Evolutionary conservation across 2,329 filamentous ascomycete genomes (phyloP).

Genomic region (Sarocladium oryzae): DNA sequence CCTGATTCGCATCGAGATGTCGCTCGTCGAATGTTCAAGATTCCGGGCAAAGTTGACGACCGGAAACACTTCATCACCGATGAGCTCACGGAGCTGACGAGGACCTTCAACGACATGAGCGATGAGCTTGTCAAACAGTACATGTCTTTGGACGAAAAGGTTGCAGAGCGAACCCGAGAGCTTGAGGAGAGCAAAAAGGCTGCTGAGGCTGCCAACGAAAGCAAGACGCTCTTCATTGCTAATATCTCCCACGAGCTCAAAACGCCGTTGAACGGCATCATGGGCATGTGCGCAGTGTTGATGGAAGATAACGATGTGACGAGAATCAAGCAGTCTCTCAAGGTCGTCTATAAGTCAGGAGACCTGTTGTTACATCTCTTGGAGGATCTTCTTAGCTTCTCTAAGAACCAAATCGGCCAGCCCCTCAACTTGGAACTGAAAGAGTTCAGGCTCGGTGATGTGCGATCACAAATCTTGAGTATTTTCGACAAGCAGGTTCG

Average conservation of each 20-base stretch:
- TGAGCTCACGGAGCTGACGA: conserved; percentile 75
- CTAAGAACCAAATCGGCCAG: conserved; percentile 89
- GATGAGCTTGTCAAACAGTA: conserved; percentile 87
- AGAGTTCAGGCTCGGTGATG: conserved; percentile 79
- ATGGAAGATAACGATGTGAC: conserved; percentile 82
- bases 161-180: conserved; percentile 74
- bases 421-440: conserved; percentile 75
- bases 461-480: conserved; percentile 72
- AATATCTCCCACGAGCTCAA: conserved; percentile 87
- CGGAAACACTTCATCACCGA: conserved; percentile 72
- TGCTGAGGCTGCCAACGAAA: conserved; percentile 90
- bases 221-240: conserved; percentile 95
- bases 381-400: conserved; percentile 86
- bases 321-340: conserved; percentile 74
- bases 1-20: conserved; percentile 28
- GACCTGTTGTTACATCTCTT: conserved; percentile 80
- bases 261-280: conserved; percentile 89
- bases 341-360: conserved; percentile 69
- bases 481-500: conserved; percentile 88
- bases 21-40: conserved; percentile 62
- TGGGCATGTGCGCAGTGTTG: conserved; percentile 89
- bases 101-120: conserved; percentile 89
- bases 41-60: conserved; percentile 75
- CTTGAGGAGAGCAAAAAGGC: conserved; percentile 86
- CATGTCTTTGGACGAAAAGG: conserved; percentile 74